Evolutionary conservation across 164 flowering plant genomes (phyloP).

Genomic region (Nelumbo lutea): DNA sequence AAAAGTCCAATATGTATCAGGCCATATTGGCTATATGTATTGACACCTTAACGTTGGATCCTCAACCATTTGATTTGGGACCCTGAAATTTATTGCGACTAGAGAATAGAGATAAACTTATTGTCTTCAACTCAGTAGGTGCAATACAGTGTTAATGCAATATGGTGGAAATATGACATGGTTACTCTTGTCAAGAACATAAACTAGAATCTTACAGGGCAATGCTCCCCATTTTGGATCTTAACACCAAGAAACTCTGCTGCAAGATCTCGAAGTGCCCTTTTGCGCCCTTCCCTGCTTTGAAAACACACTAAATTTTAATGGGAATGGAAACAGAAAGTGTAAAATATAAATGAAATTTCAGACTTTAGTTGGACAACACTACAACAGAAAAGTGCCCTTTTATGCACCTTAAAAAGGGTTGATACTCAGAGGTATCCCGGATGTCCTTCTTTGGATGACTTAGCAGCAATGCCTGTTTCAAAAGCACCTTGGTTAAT

Average conservation of each 20-base stretch:
- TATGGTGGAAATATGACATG: no score
- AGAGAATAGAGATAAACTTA: no score
- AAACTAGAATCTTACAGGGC: constrained; percentile 53
- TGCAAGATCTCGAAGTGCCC: constrained; percentile 72
- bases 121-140: no score
- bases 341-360: not conserved
- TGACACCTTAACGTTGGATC: no score
- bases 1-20: no score
- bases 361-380: not conserved
- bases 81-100: no score
- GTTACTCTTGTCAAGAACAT: no score
- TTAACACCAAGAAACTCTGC: constrained; percentile 61
- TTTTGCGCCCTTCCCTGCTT: constrained; percentile 58
- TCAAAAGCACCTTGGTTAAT: constrained; percentile 7
- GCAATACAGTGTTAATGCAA: no score
- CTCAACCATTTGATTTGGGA: no score
- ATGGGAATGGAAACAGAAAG: constrained; percentile 4
- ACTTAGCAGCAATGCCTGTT: constrained; percentile 68
- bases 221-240: constrained; percentile 88
- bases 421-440: constrained; percentile 75
- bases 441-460: constrained; percentile 83
- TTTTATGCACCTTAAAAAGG: constrained; percentile 50
- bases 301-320: not conserved
- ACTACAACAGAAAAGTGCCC: no score
- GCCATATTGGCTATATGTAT: no score